Conservation (phyloP, 139 green algal genomes). For the Pleodorina starrii region DNA sequence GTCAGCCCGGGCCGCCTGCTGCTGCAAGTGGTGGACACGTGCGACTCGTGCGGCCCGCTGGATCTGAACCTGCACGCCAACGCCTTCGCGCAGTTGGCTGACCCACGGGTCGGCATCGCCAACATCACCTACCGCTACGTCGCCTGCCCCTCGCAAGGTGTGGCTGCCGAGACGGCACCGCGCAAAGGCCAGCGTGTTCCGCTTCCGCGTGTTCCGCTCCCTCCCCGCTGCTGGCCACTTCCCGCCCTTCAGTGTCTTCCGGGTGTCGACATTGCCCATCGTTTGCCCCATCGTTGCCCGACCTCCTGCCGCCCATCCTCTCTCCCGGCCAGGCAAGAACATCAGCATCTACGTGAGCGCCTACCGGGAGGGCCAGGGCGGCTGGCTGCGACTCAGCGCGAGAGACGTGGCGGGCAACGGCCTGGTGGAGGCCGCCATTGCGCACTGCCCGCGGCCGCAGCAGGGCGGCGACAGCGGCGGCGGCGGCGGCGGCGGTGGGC, state of each 20-base stretch:
- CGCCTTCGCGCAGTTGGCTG: constrained; percentile 20
- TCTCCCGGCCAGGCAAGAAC: constrained; percentile 36
- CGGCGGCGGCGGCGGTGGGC: neutral
- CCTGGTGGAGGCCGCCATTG: constrained; percentile 35
- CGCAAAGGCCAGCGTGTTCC: too few relatives aligned
- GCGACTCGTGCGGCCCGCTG: constrained; percentile 23
- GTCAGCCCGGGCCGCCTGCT: constrained; percentile 18
- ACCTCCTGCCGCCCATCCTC: too few relatives aligned
- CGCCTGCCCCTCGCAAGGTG: constrained; percentile 1
- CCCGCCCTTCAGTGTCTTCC: too few relatives aligned
- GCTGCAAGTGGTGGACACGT: constrained; percentile 9
- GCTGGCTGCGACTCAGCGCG: constrained; percentile 53
- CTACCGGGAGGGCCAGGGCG: constrained; percentile 35
- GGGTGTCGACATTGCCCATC: neutral
- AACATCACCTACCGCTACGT: constrained; percentile 32
- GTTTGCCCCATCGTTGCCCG: neutral
- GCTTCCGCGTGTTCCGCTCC: too few relatives aligned
- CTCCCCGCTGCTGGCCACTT: too few relatives aligned
- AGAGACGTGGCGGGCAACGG: constrained; percentile 48
- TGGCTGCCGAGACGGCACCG: too few relatives aligned
- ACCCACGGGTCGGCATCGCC: neutral
- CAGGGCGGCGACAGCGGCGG: neutral
- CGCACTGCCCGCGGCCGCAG: constrained; percentile 26
- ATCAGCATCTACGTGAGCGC: constrained; percentile 39
- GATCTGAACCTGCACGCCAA: constrained; percentile 44